Evolutionary conservation across 352 stramenopile genomes (phyloP), one percentile per base, ranked within the genome.

Genomic region (Thalassiosira mediterranea): DNA sequence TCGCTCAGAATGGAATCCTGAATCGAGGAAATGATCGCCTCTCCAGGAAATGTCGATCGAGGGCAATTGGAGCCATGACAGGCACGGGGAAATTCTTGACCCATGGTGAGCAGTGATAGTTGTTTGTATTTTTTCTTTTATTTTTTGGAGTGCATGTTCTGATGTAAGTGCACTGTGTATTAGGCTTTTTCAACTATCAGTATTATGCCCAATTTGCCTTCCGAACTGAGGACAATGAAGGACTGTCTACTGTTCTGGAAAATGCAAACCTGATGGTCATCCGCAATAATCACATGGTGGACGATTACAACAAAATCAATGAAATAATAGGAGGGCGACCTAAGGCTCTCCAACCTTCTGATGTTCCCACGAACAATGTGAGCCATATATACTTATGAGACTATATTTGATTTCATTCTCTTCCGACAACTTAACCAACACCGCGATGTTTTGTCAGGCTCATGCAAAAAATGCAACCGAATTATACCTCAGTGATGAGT

Each of bases 291-390:
- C 74, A 83, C 49, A 75, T 79, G 1, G 61, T 71, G 11, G 68
- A 83, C 26, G 74, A 83, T 67, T 83, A 58, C 52, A 79, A 83
- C 56, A 23, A n/a, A 3, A 67, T 79, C 13, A 61, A 83, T 37
- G 26, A 61, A 19, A 17, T 83, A 7, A 56, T 81, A 34, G 72
- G 56, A 38, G 66, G 58, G 19, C 3, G 52, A 44, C 1, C 4
- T 32, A 42, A 52, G 19, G 31, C 56, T 44, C 38, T 73, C 25
- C 23, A 67, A 57, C 32, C 54, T 38, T 65, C 52, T 37, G 29
- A 56, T 7, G 34, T 73, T 40, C 59, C 72, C 10, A 56, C 44
- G 13, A 74, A 81, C 13, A 77, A 81, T 68, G 58, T 70, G 15
- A 68, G 1, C n/a, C n/a, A n/a, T n/a, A n/a, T n/a, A n/a, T 69